Conservation (phyloP, 1,139 yeast species). For the Suhomyces bribrorum region DNA sequence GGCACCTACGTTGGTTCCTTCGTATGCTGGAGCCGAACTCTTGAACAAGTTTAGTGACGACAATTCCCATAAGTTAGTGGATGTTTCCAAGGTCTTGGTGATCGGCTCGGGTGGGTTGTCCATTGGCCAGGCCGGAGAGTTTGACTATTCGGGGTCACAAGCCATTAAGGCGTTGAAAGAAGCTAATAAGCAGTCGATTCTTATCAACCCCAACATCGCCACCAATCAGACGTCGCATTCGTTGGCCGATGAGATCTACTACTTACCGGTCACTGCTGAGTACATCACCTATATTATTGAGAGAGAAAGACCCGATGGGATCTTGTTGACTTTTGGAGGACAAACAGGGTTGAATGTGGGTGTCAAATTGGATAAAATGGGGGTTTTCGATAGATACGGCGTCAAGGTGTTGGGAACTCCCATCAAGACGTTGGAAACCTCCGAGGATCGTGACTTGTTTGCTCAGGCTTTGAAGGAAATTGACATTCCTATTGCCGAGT, state of each 20-base stretch:
- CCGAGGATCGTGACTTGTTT: conserved; percentile 96
- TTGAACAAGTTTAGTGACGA: conserved; percentile 47
- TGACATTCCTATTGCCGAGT: conserved; percentile 92
- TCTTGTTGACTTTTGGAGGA: conserved; percentile 94
- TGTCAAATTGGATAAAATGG: conserved; percentile 89
- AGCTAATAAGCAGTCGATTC: conserved; percentile 79
- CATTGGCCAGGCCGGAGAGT: conserved; percentile 99
- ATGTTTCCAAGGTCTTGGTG: conserved; percentile 84
- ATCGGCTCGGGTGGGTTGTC: conserved; percentile 98
- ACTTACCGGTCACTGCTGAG: conserved; percentile 94
- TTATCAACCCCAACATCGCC: conserved; percentile 96
- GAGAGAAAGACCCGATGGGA: conserved; percentile 95
- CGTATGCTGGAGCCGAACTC: conserved; percentile 59
- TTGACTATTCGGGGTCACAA: conserved; percentile 96
- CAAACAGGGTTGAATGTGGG: conserved; percentile 98
- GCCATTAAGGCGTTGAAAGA: conserved; percentile 95
- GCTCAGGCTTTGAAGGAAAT: conserved; percentile 94
- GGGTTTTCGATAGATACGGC: conserved; percentile 85
- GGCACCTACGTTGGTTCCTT: conserved; percentile 15
- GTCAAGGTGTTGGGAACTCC: conserved; percentile 98
- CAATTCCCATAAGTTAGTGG: conserved; percentile 62
- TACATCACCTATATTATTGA: conserved; percentile 92
- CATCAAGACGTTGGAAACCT: conserved; percentile 88
- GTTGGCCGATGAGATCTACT: conserved; percentile 92
- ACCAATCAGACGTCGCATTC: conserved; percentile 97